phyloP scores from a whole-genome alignment of 1,139 yeast genomes.

The Yamadazyma dushanensis region DNA sequence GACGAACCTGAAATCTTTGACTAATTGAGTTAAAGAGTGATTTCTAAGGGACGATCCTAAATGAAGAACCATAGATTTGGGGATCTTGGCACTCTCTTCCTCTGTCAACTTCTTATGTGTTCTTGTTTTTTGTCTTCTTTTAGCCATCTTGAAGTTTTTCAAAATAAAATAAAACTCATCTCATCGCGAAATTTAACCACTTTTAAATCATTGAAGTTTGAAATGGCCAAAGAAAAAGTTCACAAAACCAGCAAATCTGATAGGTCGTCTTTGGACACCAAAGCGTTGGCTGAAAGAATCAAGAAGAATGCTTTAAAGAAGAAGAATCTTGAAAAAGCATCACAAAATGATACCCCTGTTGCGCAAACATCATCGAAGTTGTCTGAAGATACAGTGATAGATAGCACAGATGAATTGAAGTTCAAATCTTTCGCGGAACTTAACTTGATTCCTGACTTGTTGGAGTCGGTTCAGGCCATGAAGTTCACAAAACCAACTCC shows the following conservation, averaged over 20 bases:
- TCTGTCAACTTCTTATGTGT: conserved; percentile 72
- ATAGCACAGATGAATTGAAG: conserved; percentile 27
- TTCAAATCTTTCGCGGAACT: conserved; percentile 50
- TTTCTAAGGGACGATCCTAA: conserved; percentile 79
- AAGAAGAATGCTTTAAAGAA: conserved; percentile 51
- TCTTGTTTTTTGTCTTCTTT: conserved; percentile 66
- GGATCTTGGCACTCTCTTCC: conserved; percentile 73
- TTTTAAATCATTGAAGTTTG: background rate
- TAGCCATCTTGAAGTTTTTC: conserved; percentile 31
- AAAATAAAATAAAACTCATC: conserved; percentile 6
- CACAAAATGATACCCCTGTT: conserved; percentile 7
- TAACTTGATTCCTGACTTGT: conserved; percentile 73
- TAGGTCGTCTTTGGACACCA: conserved; percentile 12
- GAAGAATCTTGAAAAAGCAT: conserved; percentile 19
- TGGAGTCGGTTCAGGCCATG: conserved; percentile 73
- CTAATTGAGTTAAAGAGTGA: conserved; percentile 80
- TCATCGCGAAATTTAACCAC: conserved; percentile 5
- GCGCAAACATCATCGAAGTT: background rate
- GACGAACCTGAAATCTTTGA: conserved; percentile 79
- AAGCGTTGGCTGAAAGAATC: conserved; percentile 48
- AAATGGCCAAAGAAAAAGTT: conserved; percentile 7
- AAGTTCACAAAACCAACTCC: conserved; percentile 79
- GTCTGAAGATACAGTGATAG: conserved; percentile 16
- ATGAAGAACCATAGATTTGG: conserved; percentile 90
- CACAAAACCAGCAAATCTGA: conserved; percentile 3